A percentile compares a stretch with the other conserved stretches of the same genome.
Conservation (phyloP, 495 filamentous ascomycete species). For the Cenococcum geophilum region DNA sequence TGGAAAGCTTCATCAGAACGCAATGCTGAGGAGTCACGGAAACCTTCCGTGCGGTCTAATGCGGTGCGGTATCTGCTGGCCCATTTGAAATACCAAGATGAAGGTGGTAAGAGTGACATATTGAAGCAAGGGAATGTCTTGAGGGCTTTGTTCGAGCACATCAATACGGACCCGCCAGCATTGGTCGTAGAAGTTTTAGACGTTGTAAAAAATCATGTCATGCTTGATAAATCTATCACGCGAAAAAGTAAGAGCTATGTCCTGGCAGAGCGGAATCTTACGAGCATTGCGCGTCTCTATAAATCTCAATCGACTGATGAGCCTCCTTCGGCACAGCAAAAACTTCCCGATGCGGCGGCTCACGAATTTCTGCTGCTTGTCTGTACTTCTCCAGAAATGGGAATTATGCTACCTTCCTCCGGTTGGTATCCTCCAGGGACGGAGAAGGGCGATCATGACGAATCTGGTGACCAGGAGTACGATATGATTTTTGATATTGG, state of each 20-base stretch:
- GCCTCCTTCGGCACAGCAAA: constrained; percentile 36
- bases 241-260: constrained; percentile 64
- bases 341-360: constrained; percentile 51
- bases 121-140: constrained; percentile 66
- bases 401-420: constrained; percentile 59
- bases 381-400: constrained; percentile 63
- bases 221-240: constrained; percentile 62
- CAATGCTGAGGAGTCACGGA: constrained; percentile 35
- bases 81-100: constrained; percentile 63
- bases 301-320: constrained; percentile 39
- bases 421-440: constrained; percentile 69
- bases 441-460: constrained; percentile 42
- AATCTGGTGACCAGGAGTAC: constrained; percentile 31
- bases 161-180: constrained; percentile 62
- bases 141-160: constrained; percentile 46
- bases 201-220: constrained; percentile 56
- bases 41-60: constrained; percentile 67
- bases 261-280: constrained; percentile 63
- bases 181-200: constrained; percentile 62
- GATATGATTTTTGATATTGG: constrained; percentile 53
- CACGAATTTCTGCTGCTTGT: constrained; percentile 67
- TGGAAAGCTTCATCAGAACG: constrained; percentile 35
- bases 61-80: constrained; percentile 69
- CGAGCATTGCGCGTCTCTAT: constrained; percentile 65
- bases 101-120: constrained; percentile 65